These are phyloP conservation scores for Stramenopiles sp. DNA, from an alignment of 352 stramenopile species.

Conservation along the genomic window DNA sequence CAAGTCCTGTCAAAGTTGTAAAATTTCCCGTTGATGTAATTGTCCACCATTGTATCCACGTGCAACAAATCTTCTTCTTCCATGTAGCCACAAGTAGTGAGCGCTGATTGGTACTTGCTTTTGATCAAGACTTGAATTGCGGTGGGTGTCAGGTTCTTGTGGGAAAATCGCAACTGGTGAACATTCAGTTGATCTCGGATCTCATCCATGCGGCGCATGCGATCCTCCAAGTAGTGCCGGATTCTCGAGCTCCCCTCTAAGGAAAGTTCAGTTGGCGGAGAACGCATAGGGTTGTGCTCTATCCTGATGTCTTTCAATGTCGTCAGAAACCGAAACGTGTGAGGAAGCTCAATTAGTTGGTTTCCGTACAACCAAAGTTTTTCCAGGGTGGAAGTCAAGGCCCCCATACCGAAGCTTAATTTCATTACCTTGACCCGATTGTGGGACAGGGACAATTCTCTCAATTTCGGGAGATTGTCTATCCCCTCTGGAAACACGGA, in stretches of 20 bases:
- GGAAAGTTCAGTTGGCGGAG: neutral
- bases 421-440: neutral
- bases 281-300: neutral
- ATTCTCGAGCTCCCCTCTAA: neutral
- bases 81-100: neutral
- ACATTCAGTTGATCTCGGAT: neutral
- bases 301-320: neutral
- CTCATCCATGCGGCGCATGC: neutral
- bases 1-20: neutral
- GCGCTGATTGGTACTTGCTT: neutral
- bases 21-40: neutral
- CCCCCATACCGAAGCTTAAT: neutral
- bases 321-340: neutral
- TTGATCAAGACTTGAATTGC: neutral
- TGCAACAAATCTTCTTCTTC: neutral
- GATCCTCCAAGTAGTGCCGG: neutral
- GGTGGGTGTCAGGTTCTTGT: neutral
- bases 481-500: neutral
- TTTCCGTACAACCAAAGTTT: slow-evolving; percentile 4
- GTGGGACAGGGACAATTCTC: neutral
- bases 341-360: neutral
- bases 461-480: neutral
- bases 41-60: neutral
- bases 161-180: neutral
- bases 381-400: neutral